These are phyloP conservation scores for Colletotrichum sp. DNA, from an alignment of 2,329 filamentous ascomycete genomes.

Conservation along the genomic window DNA sequence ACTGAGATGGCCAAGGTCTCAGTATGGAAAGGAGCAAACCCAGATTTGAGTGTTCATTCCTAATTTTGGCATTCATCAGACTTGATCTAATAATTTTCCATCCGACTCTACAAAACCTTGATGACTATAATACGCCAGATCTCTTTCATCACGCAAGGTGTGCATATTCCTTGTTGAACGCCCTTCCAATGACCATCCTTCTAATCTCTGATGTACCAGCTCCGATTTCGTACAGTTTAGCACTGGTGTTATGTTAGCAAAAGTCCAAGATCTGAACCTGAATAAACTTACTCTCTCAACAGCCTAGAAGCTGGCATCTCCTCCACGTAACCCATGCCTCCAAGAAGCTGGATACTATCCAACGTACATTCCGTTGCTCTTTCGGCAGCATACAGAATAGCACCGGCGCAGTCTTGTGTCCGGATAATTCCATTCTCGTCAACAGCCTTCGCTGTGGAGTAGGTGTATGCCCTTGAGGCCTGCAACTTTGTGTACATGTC, in stretches of 20 bases:
- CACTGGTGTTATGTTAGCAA: slow-evolving; percentile 46
- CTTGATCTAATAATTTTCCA: too few species aligned
- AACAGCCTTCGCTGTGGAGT: slow-evolving; percentile 78
- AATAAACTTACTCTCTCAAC: slow-evolving; percentile 64
- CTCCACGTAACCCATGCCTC: slow-evolving; percentile 95
- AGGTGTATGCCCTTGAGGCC: slow-evolving; percentile 86
- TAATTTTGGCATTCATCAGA: too few species aligned
- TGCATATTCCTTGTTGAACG: slow-evolving; percentile 86
- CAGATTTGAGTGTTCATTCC: too few species aligned
- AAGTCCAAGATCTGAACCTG: too few species aligned
- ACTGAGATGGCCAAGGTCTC: too few species aligned
- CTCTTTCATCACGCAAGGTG: slow-evolving; percentile 16
- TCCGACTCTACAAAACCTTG: too few species aligned
- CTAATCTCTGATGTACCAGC: slow-evolving; percentile 95
- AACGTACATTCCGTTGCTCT: slow-evolving; percentile 85
- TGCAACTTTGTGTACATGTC: slow-evolving; percentile 98
- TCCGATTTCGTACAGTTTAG: slow-evolving; percentile 92
- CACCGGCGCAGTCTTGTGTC: slow-evolving; percentile 93
- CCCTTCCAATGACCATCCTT: slow-evolving; percentile 91
- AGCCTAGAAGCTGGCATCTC: slow-evolving; percentile 91
- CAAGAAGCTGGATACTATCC: slow-evolving; percentile 90
- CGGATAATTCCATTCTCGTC: slow-evolving; percentile 77
- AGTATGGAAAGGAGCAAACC: too few species aligned
- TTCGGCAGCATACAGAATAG: slow-evolving; percentile 92
- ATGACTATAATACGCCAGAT: too few species aligned